phyloP scores from a whole-genome alignment of 2,329 filamentous ascomycete species.

The Madurella fahalii region DNA sequence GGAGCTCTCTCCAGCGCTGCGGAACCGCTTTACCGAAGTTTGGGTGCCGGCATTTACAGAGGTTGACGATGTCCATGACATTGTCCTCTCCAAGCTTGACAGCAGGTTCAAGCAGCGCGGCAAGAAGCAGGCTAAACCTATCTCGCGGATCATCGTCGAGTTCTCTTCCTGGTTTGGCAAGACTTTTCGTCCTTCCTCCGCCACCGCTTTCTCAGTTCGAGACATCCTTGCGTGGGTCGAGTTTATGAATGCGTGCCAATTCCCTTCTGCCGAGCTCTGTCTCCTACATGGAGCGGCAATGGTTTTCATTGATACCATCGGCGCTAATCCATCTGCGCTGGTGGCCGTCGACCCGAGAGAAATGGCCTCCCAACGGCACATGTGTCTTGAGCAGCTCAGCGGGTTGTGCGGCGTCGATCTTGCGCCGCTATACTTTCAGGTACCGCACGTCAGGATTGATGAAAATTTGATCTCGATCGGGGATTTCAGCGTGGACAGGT shows the following conservation, averaged over 20 bases:
- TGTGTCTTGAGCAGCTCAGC: conserved; percentile 69
- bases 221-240: conserved; percentile 91
- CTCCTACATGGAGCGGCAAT: conserved; percentile 84
- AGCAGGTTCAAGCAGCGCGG: conserved; percentile 40
- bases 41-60: conserved; percentile 92
- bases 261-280: conserved; percentile 42
- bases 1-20: conserved; percentile 87
- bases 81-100: conserved; percentile 72
- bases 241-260: conserved; percentile 71
- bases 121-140: conserved; percentile 29
- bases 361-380: conserved; percentile 65
- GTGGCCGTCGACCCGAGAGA: conserved; percentile 67
- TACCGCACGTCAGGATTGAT: conserved; percentile 55
- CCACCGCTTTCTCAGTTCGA: conserved; percentile 80
- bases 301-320: conserved; percentile 92
- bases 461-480: conserved; percentile 62
- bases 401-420: conserved; percentile 66
- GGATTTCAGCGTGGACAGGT: conserved; percentile 63
- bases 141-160: conserved; percentile 68
- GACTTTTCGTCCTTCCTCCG: conserved; percentile 70
- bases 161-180: conserved; percentile 93
- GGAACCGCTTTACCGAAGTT: conserved; percentile 97
- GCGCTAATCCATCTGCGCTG: conserved; percentile 88
- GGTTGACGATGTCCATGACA: conserved; percentile 79
- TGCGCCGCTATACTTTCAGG: conserved; percentile 58